These are phyloP conservation scores for Ceratobasidium sp. DNA, from an alignment of 1,284 basidiomycete genomes.

Conservation along the genomic window DNA sequence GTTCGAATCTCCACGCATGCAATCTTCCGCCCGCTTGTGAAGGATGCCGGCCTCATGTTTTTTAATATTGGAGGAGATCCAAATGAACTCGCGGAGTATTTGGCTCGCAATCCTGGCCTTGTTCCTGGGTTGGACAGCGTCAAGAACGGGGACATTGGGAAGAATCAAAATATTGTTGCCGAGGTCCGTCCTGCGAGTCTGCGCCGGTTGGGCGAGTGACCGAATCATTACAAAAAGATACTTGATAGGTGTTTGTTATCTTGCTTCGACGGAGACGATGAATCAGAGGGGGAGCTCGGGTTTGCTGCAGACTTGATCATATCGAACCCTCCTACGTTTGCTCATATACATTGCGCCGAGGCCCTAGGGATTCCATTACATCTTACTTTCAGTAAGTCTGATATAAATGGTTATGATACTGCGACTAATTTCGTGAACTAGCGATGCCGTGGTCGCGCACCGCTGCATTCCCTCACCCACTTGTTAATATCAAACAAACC, in stretches of 20 bases:
- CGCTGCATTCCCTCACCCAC: slow-evolving; percentile 64
- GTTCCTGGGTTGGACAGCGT: slow-evolving; percentile 58
- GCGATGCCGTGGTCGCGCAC: slow-evolving; percentile 73
- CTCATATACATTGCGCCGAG: slow-evolving; percentile 67
- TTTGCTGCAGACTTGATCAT: slow-evolving; percentile 69
- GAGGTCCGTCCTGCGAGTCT: slow-evolving; percentile 47
- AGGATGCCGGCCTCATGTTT: slow-evolving; percentile 59
- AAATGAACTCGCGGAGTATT: slow-evolving; percentile 63
- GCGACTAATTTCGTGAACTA: slow-evolving; percentile 46
- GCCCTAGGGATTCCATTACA: slow-evolving; percentile 64
- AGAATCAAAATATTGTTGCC: slow-evolving; percentile 57
- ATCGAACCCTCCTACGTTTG: slow-evolving; percentile 67
- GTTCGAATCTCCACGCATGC: slow-evolving; percentile 70
- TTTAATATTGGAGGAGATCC: slow-evolving; percentile 64
- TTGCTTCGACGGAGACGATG: slow-evolving; percentile 57
- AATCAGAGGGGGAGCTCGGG: slow-evolving; percentile 52
- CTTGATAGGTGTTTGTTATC: slow-evolving; percentile 65
- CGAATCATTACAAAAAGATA: slow-evolving; percentile 52
- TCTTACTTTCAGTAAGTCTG: slow-evolving; percentile 61
- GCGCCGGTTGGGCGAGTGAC: too few relatives aligned
- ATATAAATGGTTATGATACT: slow-evolving; percentile 21
- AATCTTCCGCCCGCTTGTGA: slow-evolving; percentile 64
- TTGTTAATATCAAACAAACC: slow-evolving; percentile 61
- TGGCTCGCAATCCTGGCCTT: slow-evolving; percentile 63
- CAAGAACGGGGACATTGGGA: slow-evolving; percentile 58